Conservation (phyloP, 2,329 filamentous ascomycete genomes). For the Dothideomycetidae sp. region DNA sequence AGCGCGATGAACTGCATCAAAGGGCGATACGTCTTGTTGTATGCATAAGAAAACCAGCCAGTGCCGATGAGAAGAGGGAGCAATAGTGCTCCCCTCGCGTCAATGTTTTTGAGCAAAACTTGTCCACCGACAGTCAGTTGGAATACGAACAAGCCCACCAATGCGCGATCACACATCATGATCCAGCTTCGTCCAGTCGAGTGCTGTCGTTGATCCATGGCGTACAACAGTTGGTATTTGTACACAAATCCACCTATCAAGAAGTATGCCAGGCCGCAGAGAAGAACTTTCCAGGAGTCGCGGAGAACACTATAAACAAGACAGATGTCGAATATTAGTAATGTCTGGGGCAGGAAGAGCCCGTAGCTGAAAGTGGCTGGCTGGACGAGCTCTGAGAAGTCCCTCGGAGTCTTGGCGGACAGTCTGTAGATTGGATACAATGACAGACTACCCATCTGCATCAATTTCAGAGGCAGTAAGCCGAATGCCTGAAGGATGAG, state of each 20-base stretch:
- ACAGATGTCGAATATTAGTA: slow-evolving; percentile 89
- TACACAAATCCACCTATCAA: slow-evolving; percentile 73
- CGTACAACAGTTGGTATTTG: slow-evolving; percentile 95
- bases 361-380: slow-evolving; percentile 89
- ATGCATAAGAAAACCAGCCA: slow-evolving; percentile 81
- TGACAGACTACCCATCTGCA: slow-evolving; percentile 76
- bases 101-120: slow-evolving; percentile 59
- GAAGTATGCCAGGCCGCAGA: slow-evolving; percentile 75
- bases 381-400: slow-evolving; percentile 66
- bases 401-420: slow-evolving; percentile 72
- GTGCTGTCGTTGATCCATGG: slow-evolving; percentile 94
- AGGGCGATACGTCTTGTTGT: slow-evolving; percentile 66
- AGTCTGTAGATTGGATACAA: slow-evolving; percentile 71
- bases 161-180: slow-evolving; percentile 86
- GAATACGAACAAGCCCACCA: slow-evolving; percentile 76
- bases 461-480: slow-evolving; percentile 76
- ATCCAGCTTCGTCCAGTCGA: slow-evolving; percentile 89
- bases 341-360: slow-evolving; percentile 83
- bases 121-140: slow-evolving; percentile 84
- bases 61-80: slow-evolving; percentile 65
- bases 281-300: slow-evolving; percentile 63
- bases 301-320: slow-evolving; percentile 83
- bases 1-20: slow-evolving; percentile 87
- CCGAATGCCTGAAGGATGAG: slow-evolving; percentile 91
- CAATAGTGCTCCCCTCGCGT: slow-evolving; percentile 57